Evolutionary conservation across 305 asterid genomes (phyloP).

Genomic region (Euphrasia arctica): DNA sequence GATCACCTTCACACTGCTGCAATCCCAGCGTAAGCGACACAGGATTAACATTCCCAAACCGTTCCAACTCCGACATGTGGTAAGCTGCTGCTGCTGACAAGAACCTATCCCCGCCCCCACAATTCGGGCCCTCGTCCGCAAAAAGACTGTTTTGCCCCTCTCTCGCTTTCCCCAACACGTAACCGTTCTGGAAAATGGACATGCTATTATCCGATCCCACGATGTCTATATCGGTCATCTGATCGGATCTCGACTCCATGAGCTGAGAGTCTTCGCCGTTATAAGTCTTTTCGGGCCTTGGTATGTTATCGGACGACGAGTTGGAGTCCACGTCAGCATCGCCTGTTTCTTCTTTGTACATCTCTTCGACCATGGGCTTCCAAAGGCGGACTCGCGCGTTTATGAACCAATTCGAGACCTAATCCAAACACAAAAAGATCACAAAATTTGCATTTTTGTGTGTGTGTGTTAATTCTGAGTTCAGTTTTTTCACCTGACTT

Average conservation of each 20-base stretch:
- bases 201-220: constrained; percentile 39
- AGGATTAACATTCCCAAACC: constrained; percentile 48
- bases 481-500: constrained; percentile 65
- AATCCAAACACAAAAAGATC: constrained; percentile 15
- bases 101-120: constrained; percentile 39
- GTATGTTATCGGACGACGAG: constrained; percentile 53
- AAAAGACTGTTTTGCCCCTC: constrained; percentile 15
- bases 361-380: constrained; percentile 98
- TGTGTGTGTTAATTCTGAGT: constrained; percentile 3
- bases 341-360: constrained; percentile 82
- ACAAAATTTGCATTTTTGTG: background rate
- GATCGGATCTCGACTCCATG: constrained; percentile 42
- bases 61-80: constrained; percentile 58
- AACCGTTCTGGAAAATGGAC: constrained; percentile 31
- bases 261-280: constrained; percentile 35
- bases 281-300: constrained; percentile 31
- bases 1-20: constrained; percentile 70
- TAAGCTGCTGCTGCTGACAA: constrained; percentile 35
- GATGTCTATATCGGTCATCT: constrained; percentile 42
- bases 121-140: constrained; percentile 30
- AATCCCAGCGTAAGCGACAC: constrained; percentile 75
- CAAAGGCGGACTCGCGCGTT: constrained; percentile 94
- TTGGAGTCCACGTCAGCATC: constrained; percentile 61
- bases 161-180: constrained; percentile 29
- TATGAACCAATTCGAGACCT: constrained; percentile 98